These are phyloP conservation scores for Talaromyces amestolkiae DNA, from an alignment of 2,329 filamentous ascomycete genomes.

Conservation along the genomic window DNA sequence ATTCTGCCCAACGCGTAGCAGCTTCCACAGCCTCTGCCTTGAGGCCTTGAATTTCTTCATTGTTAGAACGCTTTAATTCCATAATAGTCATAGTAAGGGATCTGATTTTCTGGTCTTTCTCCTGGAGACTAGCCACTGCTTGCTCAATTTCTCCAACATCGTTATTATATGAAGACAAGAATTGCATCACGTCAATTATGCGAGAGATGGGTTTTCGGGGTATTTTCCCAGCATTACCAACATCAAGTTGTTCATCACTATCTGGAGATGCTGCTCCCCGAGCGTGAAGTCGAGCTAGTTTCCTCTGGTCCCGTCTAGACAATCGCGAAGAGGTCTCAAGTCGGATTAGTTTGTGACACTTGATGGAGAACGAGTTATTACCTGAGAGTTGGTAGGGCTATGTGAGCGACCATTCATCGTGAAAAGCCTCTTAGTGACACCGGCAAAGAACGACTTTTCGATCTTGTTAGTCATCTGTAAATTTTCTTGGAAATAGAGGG, in stretches of 20 bases:
- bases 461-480: neutral
- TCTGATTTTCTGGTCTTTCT: constrained; percentile 12
- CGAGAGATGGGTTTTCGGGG: constrained; percentile 11
- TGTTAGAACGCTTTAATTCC: constrained; percentile 10
- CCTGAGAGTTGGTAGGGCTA: constrained; percentile 8
- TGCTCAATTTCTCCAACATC: constrained; percentile 6
- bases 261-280: neutral
- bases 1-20: neutral
- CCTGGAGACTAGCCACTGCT: constrained; percentile 7
- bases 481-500: neutral
- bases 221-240: neutral
- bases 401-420: constrained; percentile 10
- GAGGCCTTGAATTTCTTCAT: constrained; percentile 9
- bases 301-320: constrained; percentile 1
- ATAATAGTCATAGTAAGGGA: constrained; percentile 1
- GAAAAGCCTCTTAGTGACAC: constrained; percentile 4
- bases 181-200: constrained; percentile 8
- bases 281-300: neutral
- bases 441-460: neutral
- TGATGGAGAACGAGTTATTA: constrained; percentile 1
- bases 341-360: neutral
- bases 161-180: constrained; percentile 8
- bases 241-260: constrained; percentile 2
- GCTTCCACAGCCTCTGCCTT: neutral
- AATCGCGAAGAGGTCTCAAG: neutral